Conservation (phyloP, 2,329 filamentous ascomycete species). For the Orbilia oligospora region DNA sequence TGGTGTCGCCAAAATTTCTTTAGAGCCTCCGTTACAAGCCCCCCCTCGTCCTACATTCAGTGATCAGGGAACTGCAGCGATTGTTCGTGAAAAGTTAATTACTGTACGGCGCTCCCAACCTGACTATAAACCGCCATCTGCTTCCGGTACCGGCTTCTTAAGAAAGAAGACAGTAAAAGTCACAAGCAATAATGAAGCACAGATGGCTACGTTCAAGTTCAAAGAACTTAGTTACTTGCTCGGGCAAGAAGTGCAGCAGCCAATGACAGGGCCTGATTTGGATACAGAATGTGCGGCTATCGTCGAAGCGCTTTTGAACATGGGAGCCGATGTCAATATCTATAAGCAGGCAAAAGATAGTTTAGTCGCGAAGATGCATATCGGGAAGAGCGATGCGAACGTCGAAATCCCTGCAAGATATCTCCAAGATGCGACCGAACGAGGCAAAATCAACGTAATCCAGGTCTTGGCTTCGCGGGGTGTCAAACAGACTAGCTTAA, state of each 20-base stretch:
- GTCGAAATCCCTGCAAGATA: conserved; percentile 47
- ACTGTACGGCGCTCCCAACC: conserved; percentile 46
- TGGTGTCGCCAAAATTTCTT: conserved; percentile 33
- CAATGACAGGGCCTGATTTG: conserved; percentile 18
- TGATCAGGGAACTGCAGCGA: conserved; percentile 7
- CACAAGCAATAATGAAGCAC: conserved; percentile 29
- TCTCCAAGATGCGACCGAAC: conserved; percentile 54
- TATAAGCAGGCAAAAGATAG: conserved; percentile 57
- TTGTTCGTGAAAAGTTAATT: conserved; percentile 53
- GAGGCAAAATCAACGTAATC: conserved; percentile 53
- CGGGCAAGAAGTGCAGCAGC: conserved; percentile 36
- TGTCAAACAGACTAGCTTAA: conserved; percentile 34
- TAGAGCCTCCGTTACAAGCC: conserved; percentile 43
- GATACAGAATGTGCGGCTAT: conserved; percentile 47
- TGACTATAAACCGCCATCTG: conserved; percentile 55
- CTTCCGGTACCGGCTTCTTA: conserved; percentile 38
- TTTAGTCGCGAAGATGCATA: conserved; percentile 45
- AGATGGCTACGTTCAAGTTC: conserved; percentile 46
- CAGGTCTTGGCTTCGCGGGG: conserved; percentile 49
- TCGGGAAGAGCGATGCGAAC: conserved; percentile 56
- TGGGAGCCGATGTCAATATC: conserved; percentile 55
- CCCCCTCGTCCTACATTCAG: conserved; percentile 39
- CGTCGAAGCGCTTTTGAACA: conserved; percentile 43
- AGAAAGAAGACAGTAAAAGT: conserved; percentile 48
- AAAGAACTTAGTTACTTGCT: conserved; percentile 47